Percentiles rank a stretch among this genome's conserved stretches.
phyloP scores from a whole-genome alignment of 2,329 filamentous ascomycete species.

The Ceratocystis huliohia region DNA sequence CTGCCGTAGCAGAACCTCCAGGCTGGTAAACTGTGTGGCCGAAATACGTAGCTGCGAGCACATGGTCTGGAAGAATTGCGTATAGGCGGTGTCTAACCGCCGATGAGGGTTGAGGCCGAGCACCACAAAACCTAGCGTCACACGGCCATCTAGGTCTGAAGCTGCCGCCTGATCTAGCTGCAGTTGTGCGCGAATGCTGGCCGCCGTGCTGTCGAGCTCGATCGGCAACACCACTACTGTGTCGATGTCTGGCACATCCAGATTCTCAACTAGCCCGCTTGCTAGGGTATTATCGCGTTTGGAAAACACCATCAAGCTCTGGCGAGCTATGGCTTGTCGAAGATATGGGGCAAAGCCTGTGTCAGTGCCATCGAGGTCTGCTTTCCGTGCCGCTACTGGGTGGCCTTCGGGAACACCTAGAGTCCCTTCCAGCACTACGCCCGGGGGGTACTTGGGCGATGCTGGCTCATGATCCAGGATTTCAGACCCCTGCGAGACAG shows the following conservation, averaged over 20 bases:
- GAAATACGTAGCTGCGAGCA: conserved; percentile 15
- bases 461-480: background rate
- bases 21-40: conserved; percentile 7
- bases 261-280: conserved; percentile 47
- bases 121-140: conserved; percentile 16
- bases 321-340: conserved; percentile 56
- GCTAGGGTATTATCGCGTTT: conserved; percentile 51
- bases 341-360: conserved; percentile 68
- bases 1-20: conserved; percentile 56
- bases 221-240: conserved; percentile 68
- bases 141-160: conserved; percentile 30
- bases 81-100: conserved; percentile 63
- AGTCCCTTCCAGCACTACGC: conserved; percentile 57
- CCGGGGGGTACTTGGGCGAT: conserved; percentile 39
- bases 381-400: conserved; percentile 41
- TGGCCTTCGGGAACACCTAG: conserved; percentile 57
- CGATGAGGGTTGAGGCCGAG: conserved; percentile 40
- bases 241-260: conserved; percentile 58
- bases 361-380: conserved; percentile 58
- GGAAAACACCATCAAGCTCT: conserved; percentile 54
- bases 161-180: conserved; percentile 57
- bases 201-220: conserved; percentile 53
- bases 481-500: conserved; percentile 37
- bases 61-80: conserved; percentile 57
- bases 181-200: conserved; percentile 47